A percentile compares a stretch with the other conserved stretches of the same genome.
phyloP scores from a whole-genome alignment of 1,284 basidiomycete species.

The Rhizoctonia solani region DNA sequence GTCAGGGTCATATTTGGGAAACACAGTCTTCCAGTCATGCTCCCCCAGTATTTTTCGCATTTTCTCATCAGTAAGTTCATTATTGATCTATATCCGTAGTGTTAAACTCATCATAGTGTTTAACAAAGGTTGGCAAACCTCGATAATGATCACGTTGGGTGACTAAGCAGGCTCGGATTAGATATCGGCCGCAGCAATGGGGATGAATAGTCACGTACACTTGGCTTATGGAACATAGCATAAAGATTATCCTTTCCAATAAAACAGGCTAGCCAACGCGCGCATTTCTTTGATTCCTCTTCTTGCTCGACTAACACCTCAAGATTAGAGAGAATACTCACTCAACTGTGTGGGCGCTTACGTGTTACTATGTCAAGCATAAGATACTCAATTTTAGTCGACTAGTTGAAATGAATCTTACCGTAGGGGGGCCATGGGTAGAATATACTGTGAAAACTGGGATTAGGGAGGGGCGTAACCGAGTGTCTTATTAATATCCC shows the following conservation, averaged over 20 bases:
- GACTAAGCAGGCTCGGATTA: background rate
- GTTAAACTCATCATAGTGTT: background rate
- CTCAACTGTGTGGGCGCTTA: background rate
- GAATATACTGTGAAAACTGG: slow-evolving; percentile 1
- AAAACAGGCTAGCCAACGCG: slow-evolving; percentile 22
- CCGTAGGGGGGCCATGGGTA: slow-evolving; percentile 16
- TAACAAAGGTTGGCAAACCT: background rate
- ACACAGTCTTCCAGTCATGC: slow-evolving; percentile 9
- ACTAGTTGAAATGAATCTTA: background rate
- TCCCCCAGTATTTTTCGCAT: slow-evolving; percentile 17
- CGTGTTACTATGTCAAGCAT: slow-evolving; percentile 5
- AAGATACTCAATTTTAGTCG: background rate
- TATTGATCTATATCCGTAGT: background rate
- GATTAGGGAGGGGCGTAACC: background rate
- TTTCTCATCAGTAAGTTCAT: background rate
- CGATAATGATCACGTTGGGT: slow-evolving; percentile 21
- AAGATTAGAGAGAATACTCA: background rate
- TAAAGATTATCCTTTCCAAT: slow-evolving; percentile 15
- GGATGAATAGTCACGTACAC: background rate
- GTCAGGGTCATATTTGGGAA: background rate
- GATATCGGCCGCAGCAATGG: background rate
- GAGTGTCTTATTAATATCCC: background rate
- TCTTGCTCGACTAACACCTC: slow-evolving; percentile 8
- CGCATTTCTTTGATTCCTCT: background rate
- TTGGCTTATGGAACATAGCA: slow-evolving; percentile 13